Evolutionary conservation across 2,329 filamentous ascomycete genomes (phyloP), one percentile per base, ranked within the genome.

Genomic region (Malbranchea zuffiana): DNA sequence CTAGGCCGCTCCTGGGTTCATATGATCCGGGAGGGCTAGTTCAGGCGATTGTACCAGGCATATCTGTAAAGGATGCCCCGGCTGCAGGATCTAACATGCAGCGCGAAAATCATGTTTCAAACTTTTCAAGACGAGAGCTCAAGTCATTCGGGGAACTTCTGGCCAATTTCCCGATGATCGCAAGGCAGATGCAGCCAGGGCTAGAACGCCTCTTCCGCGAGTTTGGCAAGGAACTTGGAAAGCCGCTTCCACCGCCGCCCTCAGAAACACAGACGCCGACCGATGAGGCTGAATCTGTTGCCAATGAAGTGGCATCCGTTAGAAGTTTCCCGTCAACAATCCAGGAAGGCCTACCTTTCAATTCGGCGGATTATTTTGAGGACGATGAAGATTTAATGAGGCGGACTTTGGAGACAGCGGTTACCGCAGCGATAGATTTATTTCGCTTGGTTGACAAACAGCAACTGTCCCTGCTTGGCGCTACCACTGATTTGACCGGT

Each of bases 401-500:
- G 39, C 78, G 78, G 15, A 85, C 86, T 11, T 65, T 96, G 10
- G 90, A 98, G 60, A 92, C 83, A 1, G 87, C 88, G 1, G 83
- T 98, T 7, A 94, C 85, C 6, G 75, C 82, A 6, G 90, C 87
- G 0, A 96, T 98, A 47, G 90, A 98, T 52, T 70, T 96, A 1
- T 98, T 98, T 48, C 88, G 96, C 51, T 78, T 79, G 42, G 88
- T 98, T 4, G 90, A 98, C 56, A 94, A 94, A 57, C 84, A 93
- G 51, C 90, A 96, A 51, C 67, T 98, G 18, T 95, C 88, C 3
- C 70, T 93, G 23, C 69, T 98, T 3, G 90, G 87, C 12, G 83
- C 87, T 3, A 94, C 86, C 1, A 98, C 92, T 2, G 86, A 95
- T 54, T 65, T 98, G 35, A 96, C 90, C 0, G 88, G 90, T 0